Evolutionary conservation across 441 rosid genomes (phyloP).

Genomic region (Brassica balearica): DNA sequence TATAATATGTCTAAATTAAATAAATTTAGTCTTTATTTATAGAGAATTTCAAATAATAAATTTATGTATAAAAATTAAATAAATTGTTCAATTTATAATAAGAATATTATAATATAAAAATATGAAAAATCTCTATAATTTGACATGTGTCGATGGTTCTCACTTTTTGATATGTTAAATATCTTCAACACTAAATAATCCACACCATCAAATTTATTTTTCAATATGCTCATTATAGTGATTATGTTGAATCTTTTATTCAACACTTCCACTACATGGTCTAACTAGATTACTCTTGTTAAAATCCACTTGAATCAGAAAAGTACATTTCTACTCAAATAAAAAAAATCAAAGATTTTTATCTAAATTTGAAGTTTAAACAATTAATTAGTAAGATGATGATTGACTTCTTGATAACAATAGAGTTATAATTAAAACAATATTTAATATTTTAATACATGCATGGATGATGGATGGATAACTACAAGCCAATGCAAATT

Average conservation of each 20-base stretch:
- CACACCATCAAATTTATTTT: too few relatives aligned
- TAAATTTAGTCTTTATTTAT: neutral
- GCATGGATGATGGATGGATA: constrained; percentile 2
- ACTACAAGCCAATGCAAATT: neutral
- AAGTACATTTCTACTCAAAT: neutral
- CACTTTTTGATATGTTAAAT: too few relatives aligned
- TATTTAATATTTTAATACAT: neutral
- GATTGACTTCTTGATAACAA: neutral
- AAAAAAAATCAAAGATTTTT: neutral
- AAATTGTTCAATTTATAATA: neutral
- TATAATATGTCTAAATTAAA: neutral
- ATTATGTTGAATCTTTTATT: too few relatives aligned
- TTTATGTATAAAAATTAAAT: neutral
- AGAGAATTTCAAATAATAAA: neutral
- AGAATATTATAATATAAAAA: neutral
- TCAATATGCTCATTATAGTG: too few relatives aligned
- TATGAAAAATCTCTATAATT: neutral
- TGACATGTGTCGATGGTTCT: neutral
- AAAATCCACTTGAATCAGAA: neutral
- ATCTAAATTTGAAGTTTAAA: neutral
- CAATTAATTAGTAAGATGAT: neutral
- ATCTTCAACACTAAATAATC: too few relatives aligned
- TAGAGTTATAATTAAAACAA: neutral
- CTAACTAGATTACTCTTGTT: neutral
- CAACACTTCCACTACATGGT: too few relatives aligned